Evolutionary conservation across 495 filamentous ascomycete genomes (phyloP).

Genomic region (Lophium mytilinum): DNA sequence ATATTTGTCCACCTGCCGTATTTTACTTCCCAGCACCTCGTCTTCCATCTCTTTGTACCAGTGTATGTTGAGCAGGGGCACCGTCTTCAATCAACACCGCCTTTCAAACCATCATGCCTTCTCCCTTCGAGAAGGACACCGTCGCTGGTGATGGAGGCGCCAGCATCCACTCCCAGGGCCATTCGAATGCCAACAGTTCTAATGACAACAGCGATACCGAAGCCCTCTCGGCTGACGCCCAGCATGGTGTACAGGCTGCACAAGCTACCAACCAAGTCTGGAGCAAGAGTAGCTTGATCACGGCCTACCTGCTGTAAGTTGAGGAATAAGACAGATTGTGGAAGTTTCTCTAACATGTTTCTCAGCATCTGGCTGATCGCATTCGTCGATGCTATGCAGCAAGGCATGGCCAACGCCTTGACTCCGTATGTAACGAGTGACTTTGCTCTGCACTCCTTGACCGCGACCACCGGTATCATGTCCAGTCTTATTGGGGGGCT

Average conservation of each 20-base stretch:
- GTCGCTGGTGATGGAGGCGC: no score
- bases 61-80: no score
- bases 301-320: neutral
- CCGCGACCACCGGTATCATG: slow-evolving; percentile 32
- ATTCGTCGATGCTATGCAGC: slow-evolving; percentile 42
- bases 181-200: no score
- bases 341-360: neutral
- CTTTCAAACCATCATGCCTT: no score
- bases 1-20: no score
- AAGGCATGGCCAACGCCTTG: slow-evolving; percentile 14
- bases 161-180: no score
- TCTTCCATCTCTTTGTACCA: no score
- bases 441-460: slow-evolving; percentile 28
- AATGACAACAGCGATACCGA: no score
- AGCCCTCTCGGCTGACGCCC: neutral
- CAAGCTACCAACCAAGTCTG: neutral
- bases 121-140: no score
- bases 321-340: no score
- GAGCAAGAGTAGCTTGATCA: neutral
- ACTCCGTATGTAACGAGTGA: slow-evolving; percentile 26
- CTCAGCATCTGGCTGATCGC: slow-evolving; percentile 42
- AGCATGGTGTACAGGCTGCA: neutral
- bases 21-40: no score
- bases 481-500: slow-evolving; percentile 54
- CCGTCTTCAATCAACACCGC: no score